phyloP scores from a whole-genome alignment of 352 stramenopile species.

The Phytophthora sp. region DNA sequence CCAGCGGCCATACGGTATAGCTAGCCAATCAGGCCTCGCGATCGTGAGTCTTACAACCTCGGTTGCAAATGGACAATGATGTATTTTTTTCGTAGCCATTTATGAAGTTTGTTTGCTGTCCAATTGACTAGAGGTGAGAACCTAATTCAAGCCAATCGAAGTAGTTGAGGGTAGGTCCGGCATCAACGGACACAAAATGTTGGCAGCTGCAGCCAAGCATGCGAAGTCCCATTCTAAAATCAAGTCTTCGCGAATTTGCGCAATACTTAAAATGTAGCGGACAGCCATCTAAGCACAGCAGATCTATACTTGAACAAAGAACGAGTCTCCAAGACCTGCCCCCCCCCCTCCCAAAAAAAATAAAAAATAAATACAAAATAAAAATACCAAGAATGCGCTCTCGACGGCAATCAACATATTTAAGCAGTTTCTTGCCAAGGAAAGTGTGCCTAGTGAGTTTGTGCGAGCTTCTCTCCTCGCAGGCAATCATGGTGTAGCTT shows the following conservation, averaged over 20 bases:
- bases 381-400: neutral
- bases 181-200: no score
- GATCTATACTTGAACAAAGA: neutral
- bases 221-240: neutral
- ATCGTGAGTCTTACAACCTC: no score
- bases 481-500: neutral
- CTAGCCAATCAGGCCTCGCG: no score
- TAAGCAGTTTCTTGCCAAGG: constrained; percentile 8
- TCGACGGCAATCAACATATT: constrained; percentile 10
- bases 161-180: no score
- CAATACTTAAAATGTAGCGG: neutral
- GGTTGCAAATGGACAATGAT: no score
- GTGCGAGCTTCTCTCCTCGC: constrained; percentile 1
- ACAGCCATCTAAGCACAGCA: neutral
- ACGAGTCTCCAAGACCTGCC: constrained; percentile 4
- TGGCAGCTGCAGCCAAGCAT: neutral
- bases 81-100: no score
- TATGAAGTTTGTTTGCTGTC: no score
- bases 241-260: neutral
- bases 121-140: no score
- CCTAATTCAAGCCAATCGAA: no score
- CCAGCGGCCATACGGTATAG: no score
- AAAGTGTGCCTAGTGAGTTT: constrained; percentile 12
- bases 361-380: no score
- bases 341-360: no score